Evolutionary conservation across 2,329 filamentous ascomycete genomes (phyloP).

Genomic region (Ophiosphaerella herpotricha): DNA sequence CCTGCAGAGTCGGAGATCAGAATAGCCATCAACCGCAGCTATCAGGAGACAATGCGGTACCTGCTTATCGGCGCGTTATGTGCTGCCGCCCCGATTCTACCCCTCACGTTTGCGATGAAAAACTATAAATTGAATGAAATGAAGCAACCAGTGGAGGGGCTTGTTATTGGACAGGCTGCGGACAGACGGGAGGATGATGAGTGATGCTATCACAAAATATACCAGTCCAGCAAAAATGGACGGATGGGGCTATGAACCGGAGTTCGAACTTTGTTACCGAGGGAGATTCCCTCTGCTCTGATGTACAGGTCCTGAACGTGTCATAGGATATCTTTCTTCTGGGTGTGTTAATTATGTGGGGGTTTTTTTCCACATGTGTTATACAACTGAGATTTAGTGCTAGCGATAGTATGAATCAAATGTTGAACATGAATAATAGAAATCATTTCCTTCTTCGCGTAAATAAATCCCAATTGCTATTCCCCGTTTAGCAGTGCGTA

Average conservation of each 20-base stretch:
- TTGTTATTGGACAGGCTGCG: conserved; percentile 43
- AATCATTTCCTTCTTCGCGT: too few species aligned
- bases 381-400: too few species aligned
- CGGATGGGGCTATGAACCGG: not conserved
- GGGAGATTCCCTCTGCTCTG: too few species aligned
- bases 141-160: conserved; percentile 50
- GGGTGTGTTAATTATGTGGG: too few species aligned
- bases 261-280: not conserved
- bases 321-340: too few species aligned
- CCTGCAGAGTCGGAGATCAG: conserved; percentile 62
- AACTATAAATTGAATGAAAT: conserved; percentile 63
- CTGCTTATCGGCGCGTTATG: conserved; percentile 61
- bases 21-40: conserved; percentile 65
- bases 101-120: conserved; percentile 60
- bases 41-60: conserved; percentile 67
- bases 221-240: not conserved
- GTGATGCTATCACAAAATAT: too few species aligned
- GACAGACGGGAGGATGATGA: not conserved
- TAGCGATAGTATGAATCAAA: too few species aligned
- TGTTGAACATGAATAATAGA: too few species aligned
- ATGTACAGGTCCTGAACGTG: too few species aligned
- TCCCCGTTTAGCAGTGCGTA: too few species aligned
- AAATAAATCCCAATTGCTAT: too few species aligned
- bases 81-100: conserved; percentile 61
- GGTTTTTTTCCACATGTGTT: too few species aligned